Conservation (phyloP, 1,139 yeast genomes). For the Hanseniaspora uvarum region DNA sequence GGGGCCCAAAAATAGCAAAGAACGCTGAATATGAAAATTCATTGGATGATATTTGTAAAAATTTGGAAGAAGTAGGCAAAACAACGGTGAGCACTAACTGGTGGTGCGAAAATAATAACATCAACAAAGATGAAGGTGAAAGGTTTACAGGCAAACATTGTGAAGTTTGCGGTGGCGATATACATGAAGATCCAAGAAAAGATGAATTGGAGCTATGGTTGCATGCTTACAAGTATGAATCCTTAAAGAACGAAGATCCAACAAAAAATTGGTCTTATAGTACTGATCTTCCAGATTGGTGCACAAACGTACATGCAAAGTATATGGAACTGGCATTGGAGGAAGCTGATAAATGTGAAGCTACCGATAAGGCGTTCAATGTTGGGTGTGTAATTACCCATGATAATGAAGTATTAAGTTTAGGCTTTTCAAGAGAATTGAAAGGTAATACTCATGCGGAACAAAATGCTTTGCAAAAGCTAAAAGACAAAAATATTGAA, state of each 20-base stretch:
- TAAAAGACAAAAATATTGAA: slow-evolving; percentile 37
- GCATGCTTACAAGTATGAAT: slow-evolving; percentile 73
- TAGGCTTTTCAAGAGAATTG: slow-evolving; percentile 83
- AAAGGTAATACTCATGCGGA: slow-evolving; percentile 98
- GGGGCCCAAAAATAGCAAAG: slow-evolving; percentile 68
- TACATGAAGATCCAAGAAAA: slow-evolving; percentile 80
- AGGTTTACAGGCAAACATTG: slow-evolving; percentile 35
- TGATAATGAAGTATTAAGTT: slow-evolving; percentile 53
- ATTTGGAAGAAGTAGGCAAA: slow-evolving; percentile 59
- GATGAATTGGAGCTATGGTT: slow-evolving; percentile 80
- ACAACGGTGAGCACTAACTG: slow-evolving; percentile 57
- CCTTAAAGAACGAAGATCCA: slow-evolving; percentile 31
- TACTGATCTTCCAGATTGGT: slow-evolving; percentile 85
- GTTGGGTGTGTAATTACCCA: slow-evolving; percentile 84
- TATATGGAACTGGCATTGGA: slow-evolving; percentile 36
- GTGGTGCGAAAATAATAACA: slow-evolving; percentile 49
- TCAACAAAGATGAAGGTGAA: slow-evolving; percentile 39
- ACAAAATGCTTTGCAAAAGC: slow-evolving; percentile 83
- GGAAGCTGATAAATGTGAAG: slow-evolving; percentile 73
- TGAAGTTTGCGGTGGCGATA: slow-evolving; percentile 54
- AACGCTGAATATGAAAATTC: slow-evolving; percentile 40
- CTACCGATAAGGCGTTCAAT: slow-evolving; percentile 77
- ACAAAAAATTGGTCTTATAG: slow-evolving; percentile 56
- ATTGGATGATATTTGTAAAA: slow-evolving; percentile 37
- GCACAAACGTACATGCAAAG: slow-evolving; percentile 45